Base-by-base conservation (phyloP, 2,329 filamentous ascomycete species). In the Aspergillus sp. region DNA sequence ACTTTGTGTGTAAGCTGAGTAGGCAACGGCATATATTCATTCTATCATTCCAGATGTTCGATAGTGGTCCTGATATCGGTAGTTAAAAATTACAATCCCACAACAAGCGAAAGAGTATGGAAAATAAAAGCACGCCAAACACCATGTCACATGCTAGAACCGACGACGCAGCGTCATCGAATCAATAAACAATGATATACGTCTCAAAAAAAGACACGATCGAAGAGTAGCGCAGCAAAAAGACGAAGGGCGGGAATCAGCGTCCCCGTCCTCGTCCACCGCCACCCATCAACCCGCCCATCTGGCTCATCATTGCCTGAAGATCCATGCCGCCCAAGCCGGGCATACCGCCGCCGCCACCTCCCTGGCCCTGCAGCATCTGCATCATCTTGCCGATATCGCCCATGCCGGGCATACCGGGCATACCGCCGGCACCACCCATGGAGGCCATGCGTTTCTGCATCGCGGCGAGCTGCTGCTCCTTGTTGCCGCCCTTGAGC, bases 341-440 rank as follows among this genome's bases (percentile, higher is more conserved):
- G 1, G 87, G 86, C 79, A 92, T 85, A 0, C 82, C 83, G 20
- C 84, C 83, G 1, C 83, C 87, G 1, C 80, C 83, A 4, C 84
- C 85, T 1, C 85, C 86, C 16, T 85, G 85, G 3, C 87, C 88
- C 47, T 95, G 80, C 85, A 95, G 90, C 80, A 92, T 92, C 85
- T 96, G 95, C 61, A 96, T 82, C 88, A 95, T 95, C 79, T 94
- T 93, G 83, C 95, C 93, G 75, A 97, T 81, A 52, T 86, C 86
- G 30, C 84, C 84, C 82, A 96, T 88, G 64, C 95, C 90, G 0
- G 70, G 68, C 81, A 96, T 88, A 63, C 95, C 90, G 0, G 68
- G 67, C 61, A 80, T 86, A 6, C 79, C 86, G 2, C 77, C 82
- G 1, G 76, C 85, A 32, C 89, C 90, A 32, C 93, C 94, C 90